Conservation (phyloP, 805 yeast genomes). For the Starmerella etchellsii region DNA sequence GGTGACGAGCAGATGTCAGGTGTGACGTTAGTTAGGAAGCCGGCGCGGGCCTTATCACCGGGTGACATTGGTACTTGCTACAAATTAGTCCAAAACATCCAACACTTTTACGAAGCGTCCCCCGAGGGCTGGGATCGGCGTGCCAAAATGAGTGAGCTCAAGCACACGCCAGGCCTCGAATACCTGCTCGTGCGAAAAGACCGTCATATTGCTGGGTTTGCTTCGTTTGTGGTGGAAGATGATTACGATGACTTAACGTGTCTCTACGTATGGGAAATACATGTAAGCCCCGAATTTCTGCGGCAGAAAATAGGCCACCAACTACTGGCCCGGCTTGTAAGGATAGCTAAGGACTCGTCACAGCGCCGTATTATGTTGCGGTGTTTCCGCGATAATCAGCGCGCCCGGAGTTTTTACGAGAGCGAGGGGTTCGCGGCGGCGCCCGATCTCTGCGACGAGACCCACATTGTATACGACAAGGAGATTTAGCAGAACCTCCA, state of each 20-base stretch:
- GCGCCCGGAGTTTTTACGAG: slow-evolving; percentile 11
- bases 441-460: not conserved
- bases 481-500: slow-evolving; percentile 46
- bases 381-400: slow-evolving; percentile 10
- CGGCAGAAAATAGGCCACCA: slow-evolving; percentile 12
- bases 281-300: slow-evolving; percentile 9
- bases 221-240: slow-evolving; percentile 2
- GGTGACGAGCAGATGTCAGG: too few relatives aligned
- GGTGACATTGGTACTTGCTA: slow-evolving; percentile 13
- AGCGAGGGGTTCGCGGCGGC: slow-evolving; percentile 8
- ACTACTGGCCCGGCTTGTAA: slow-evolving; percentile 3
- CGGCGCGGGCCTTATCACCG: slow-evolving; percentile 5
- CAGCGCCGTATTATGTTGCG: slow-evolving; percentile 7
- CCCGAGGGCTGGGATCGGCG: slow-evolving; percentile 13
- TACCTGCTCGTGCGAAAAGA: slow-evolving; percentile 2
- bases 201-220: slow-evolving; percentile 10
- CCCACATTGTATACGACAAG: not conserved
- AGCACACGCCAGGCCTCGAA: slow-evolving; percentile 8
- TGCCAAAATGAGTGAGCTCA: slow-evolving; percentile 10
- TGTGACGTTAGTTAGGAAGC: slow-evolving; percentile 2
- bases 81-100: slow-evolving; percentile 8
- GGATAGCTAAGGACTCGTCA: not conserved
- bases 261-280: slow-evolving; percentile 16
- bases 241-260: not conserved
- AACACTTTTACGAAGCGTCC: slow-evolving; percentile 8